Percentiles rank a stretch among this genome's conserved stretches.
Evolutionary conservation across 352 stramenopile species (phyloP).

Genomic region (Phytophthora macrochlamydospora): DNA sequence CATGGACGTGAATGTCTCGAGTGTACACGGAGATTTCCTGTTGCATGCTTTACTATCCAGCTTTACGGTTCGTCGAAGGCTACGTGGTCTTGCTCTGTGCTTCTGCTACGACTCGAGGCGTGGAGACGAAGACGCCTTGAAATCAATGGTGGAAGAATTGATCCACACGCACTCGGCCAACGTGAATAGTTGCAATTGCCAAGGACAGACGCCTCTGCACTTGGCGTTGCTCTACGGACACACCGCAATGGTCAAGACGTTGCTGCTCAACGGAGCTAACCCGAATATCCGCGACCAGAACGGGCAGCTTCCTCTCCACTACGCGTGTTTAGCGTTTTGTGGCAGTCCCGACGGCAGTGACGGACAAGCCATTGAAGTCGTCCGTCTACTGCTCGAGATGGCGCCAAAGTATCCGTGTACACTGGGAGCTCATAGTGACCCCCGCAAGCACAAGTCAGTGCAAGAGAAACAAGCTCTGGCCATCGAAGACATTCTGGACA

Average conservation of each 20-base stretch:
- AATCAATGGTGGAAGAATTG: constrained; percentile 9
- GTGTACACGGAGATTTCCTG: constrained; percentile 61
- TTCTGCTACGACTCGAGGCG: constrained; percentile 59
- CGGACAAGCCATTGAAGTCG: constrained; percentile 31
- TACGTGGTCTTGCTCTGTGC: constrained; percentile 65
- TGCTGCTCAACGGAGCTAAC: constrained; percentile 57
- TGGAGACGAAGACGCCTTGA: constrained; percentile 12
- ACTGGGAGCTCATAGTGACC: constrained; percentile 44
- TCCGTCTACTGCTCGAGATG: constrained; percentile 38
- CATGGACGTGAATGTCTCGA: constrained; percentile 70
- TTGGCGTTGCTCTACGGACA: constrained; percentile 72
- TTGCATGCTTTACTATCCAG: constrained; percentile 69
- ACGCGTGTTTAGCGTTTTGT: constrained; percentile 69
- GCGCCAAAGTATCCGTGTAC: constrained; percentile 29
- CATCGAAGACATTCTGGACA: constrained; percentile 65
- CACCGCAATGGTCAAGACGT: constrained; percentile 33
- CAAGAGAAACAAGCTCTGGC: constrained; percentile 53
- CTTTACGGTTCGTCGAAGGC: constrained; percentile 43
- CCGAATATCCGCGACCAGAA: constrained; percentile 61
- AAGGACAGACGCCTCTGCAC: constrained; percentile 73
- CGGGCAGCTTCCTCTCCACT: constrained; percentile 71
- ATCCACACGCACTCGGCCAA: constrained; percentile 45
- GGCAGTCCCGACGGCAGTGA: constrained; percentile 20
- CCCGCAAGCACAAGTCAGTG: constrained; percentile 60
- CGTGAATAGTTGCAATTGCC: constrained; percentile 61